A percentile compares a stretch with the other conserved stretches of the same genome.
These are phyloP conservation scores for Lipomyces yamadae DNA, from an alignment of 805 yeast genomes.

Conservation along the genomic window DNA sequence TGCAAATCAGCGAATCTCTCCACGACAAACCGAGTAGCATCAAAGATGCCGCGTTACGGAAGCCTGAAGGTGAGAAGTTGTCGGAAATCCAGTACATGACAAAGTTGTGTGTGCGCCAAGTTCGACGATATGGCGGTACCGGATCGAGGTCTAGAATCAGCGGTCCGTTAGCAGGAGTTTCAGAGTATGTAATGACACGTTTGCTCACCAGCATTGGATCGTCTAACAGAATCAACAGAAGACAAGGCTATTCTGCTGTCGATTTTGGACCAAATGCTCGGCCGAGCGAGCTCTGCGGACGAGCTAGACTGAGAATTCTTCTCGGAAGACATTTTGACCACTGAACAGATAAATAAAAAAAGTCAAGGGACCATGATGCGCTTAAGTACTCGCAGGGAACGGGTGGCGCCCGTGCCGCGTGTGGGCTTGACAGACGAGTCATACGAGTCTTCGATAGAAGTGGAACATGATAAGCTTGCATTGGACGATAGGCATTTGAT, in stretches of 20 bases:
- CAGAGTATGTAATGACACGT: too few species aligned
- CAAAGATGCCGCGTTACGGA: slow-evolving; percentile 37
- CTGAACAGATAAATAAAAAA: background rate
- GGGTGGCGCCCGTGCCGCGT: slow-evolving; percentile 71
- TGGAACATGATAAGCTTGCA: slow-evolving; percentile 51
- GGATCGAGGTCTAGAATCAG: slow-evolving; percentile 31
- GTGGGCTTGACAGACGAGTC: slow-evolving; percentile 72
- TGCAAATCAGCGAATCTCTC: slow-evolving; percentile 26
- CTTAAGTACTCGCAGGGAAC: slow-evolving; percentile 41
- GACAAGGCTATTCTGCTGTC: background rate
- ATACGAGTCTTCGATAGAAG: background rate
- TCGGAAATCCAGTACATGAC: slow-evolving; percentile 36
- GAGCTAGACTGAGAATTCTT: background rate
- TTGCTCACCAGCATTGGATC: background rate
- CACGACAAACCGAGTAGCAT: slow-evolving; percentile 36
- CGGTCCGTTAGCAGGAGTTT: too few species aligned
- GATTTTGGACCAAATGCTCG: slow-evolving; percentile 4
- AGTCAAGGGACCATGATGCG: slow-evolving; percentile 57
- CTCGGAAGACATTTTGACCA: background rate
- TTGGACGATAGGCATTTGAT: too few species aligned
- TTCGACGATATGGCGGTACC: slow-evolving; percentile 45
- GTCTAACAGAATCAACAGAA: background rate
- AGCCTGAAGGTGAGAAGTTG: slow-evolving; percentile 30
- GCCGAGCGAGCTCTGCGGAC: background rate
- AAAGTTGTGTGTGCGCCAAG: slow-evolving; percentile 46